Percentiles rank a stretch among this genome's conserved stretches.
Evolutionary conservation across 2,329 filamentous ascomycete genomes (phyloP).

Genomic region (Fusarium sp.): DNA sequence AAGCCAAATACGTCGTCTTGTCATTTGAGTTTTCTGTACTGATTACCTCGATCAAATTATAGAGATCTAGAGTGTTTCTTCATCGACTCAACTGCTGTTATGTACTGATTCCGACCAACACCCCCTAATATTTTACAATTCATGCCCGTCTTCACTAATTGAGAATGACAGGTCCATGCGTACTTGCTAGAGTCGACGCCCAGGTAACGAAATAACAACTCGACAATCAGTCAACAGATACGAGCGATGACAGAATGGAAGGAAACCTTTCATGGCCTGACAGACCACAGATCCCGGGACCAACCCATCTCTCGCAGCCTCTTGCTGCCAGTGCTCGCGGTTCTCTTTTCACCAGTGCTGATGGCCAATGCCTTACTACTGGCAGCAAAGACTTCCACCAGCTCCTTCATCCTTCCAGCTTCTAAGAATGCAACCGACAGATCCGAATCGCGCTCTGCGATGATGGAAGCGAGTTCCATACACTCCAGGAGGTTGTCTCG

Average conservation of each 20-base stretch:
- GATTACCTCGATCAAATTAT: neutral
- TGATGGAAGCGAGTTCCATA: conserved; percentile 82
- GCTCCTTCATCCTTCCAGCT: conserved; percentile 75
- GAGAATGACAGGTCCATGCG: conserved; percentile 6
- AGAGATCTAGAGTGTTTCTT: neutral
- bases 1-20: neutral
- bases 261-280: conserved; percentile 47
- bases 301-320: conserved; percentile 70
- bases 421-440: conserved; percentile 71
- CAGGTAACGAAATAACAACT: neutral
- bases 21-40: neutral
- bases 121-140: conserved; percentile 29
- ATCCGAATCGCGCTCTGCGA: conserved; percentile 77
- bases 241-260: neutral
- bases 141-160: conserved; percentile 10
- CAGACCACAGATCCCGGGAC: conserved; percentile 70
- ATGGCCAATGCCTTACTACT: conserved; percentile 77
- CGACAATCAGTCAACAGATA: neutral
- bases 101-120: conserved; percentile 10
- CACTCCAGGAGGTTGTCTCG: conserved; percentile 82
- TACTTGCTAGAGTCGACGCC: conserved; percentile 21
- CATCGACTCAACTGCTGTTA: conserved; percentile 3
- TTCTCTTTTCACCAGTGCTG: conserved; percentile 63
- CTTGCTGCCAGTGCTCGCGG: conserved; percentile 61
- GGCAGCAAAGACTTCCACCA: conserved; percentile 79